phyloP scores from a whole-genome alignment of 495 filamentous ascomycete genomes.

The Aspergillus coremiiformis region DNA sequence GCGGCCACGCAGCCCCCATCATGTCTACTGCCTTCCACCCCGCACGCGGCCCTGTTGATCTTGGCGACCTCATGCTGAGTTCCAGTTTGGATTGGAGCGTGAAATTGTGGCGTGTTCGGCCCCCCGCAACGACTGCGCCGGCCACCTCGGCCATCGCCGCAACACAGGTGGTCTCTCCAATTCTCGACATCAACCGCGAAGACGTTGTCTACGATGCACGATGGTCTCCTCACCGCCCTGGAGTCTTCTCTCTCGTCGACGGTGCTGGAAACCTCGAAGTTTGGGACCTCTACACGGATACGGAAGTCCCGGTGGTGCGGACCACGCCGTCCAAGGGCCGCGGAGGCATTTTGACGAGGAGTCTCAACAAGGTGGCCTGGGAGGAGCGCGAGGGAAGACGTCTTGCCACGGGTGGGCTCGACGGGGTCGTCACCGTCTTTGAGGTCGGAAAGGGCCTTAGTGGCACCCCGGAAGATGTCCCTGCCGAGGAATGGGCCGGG shows the following conservation, averaged over 20 bases:
- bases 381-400: conserved; percentile 80
- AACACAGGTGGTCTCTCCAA: conserved; percentile 50
- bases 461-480: conserved; percentile 62
- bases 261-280: conserved; percentile 89
- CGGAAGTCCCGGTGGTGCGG: conserved; percentile 78
- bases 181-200: conserved; percentile 85
- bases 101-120: conserved; percentile 88
- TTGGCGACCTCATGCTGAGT: conserved; percentile 88
- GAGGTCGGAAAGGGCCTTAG: conserved; percentile 84
- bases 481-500: conserved; percentile 81
- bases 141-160: conserved; percentile 33
- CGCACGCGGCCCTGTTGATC: conserved; percentile 78
- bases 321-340: conserved; percentile 58
- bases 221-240: conserved; percentile 88
- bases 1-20: conserved; percentile 84
- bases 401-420: conserved; percentile 81
- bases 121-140: conserved; percentile 47
- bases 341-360: conserved; percentile 54
- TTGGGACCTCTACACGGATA: conserved; percentile 90
- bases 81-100: conserved; percentile 91
- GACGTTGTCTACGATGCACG: conserved; percentile 92
- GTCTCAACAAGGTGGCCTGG: conserved; percentile 90
- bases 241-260: conserved; percentile 89
- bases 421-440: conserved; percentile 84
- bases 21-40: conserved; percentile 97